Percentiles rank a stretch among this genome's conserved stretches.
These are phyloP conservation scores for Fomitopsis pulvina DNA, from an alignment of 768 basidiomycete species.

Conservation along the genomic window DNA sequence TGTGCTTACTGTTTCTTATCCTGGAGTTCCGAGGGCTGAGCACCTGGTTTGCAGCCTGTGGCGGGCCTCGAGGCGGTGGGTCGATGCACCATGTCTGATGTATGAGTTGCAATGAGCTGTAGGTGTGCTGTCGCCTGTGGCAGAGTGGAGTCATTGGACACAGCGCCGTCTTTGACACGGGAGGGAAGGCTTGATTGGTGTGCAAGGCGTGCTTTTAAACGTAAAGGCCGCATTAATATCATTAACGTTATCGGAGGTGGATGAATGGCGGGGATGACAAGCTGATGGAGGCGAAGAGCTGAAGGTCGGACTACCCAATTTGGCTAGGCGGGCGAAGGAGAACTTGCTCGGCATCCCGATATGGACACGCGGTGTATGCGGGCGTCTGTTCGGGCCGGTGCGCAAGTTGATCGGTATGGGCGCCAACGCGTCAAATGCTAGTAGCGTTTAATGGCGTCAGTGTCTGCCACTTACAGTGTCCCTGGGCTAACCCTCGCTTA, in stretches of 20 bases:
- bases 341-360: background rate
- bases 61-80: slow-evolving; percentile 2
- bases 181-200: background rate
- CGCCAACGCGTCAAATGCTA: background rate
- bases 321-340: background rate
- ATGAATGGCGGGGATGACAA: no score
- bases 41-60: background rate
- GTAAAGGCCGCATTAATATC: background rate
- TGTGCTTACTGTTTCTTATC: slow-evolving; percentile 2
- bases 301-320: no score
- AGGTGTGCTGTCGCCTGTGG: background rate
- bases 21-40: background rate
- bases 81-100: background rate
- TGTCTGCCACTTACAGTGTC: background rate
- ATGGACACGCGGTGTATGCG: background rate
- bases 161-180: background rate
- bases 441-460: background rate
- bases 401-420: background rate
- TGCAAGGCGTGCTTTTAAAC: background rate
- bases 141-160: background rate
- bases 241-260: background rate
- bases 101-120: background rate
- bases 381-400: background rate
- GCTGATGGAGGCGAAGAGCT: background rate
- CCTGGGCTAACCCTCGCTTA: background rate